Evolutionary conservation across 495 filamentous ascomycete species (phyloP), one percentile per base, ranked within the genome.

Genomic region (Darksidea phi): DNA sequence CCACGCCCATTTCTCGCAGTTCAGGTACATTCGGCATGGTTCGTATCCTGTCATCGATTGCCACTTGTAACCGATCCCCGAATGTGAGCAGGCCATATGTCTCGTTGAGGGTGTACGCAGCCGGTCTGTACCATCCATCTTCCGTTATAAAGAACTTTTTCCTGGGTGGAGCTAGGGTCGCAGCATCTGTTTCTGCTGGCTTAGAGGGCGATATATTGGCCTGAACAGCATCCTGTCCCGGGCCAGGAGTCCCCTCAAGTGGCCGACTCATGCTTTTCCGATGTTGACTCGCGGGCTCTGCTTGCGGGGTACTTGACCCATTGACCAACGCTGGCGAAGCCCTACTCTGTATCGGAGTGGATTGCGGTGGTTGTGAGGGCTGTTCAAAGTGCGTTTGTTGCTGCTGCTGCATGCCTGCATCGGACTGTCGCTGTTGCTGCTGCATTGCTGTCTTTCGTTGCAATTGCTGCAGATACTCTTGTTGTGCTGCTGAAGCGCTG

Each of bases 1-100:
- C 86, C 15, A 88, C 77, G 11, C 94, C 94, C 26, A 97, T 77
- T 64, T 98, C 93, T 3, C 78, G 74, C n/a, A 88, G 80, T 0
- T 76, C 72, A 2, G 94, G 94, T 42, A 92, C 78, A 61, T 84
- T 86, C 0, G 90, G 89, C 67, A 84, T 88, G 63, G 81, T 74
- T 59, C 76, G 42, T 12, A 59, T 56, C 17, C 69, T 64, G 18
- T 59, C 42, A 12, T 51, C 48, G 41, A 67, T 67, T 2, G 68
- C 5, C 3, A 63, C 59, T 24, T 18, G 23, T 17, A 60, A 46
- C 12, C 28, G 23, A 17, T 13, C 6, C 1, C 20, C n/a, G 11
- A 25, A 21, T 10, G 21, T 32, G 4, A 32, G 28, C 28, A 32
- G 10, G 3, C 28, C 28, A 32, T 32, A 32, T 32, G 28, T 32